Conservation (phyloP, 2,329 filamentous ascomycete genomes). For the Thelonectria blattea region DNA sequence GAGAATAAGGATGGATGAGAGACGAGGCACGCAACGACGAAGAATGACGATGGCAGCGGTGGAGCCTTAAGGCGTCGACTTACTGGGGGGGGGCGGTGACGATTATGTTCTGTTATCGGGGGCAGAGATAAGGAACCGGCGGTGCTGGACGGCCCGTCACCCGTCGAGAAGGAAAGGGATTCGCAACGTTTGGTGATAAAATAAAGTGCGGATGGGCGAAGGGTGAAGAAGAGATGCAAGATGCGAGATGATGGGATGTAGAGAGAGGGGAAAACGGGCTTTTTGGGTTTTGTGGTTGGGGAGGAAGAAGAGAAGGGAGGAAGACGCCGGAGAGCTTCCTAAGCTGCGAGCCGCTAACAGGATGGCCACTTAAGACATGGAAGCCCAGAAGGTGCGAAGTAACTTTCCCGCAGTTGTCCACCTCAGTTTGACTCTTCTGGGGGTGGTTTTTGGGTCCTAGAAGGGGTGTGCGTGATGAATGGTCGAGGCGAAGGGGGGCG, state of each 20-base stretch:
- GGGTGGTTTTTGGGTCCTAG: neutral
- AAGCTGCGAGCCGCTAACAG: neutral
- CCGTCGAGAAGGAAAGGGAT: constrained; percentile 21
- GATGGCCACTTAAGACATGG: neutral
- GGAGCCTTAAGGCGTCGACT: constrained; percentile 32
- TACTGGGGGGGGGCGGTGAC: constrained; percentile 35
- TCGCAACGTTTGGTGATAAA: neutral
- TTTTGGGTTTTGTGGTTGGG: constrained; percentile 9
- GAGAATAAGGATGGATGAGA: constrained; percentile 10
- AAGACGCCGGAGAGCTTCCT: constrained; percentile 10
- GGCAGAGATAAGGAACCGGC: constrained; percentile 35
- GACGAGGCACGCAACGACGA: constrained; percentile 23
- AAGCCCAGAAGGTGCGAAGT: neutral
- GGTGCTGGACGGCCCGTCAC: constrained; percentile 33
- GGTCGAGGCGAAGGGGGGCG: too few relatives aligned
- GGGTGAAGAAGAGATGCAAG: constrained; percentile 11
- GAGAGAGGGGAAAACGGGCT: constrained; percentile 15
- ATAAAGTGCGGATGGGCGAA: constrained; percentile 10
- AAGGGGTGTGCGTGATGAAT: too few relatives aligned
- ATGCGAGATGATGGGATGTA: constrained; percentile 24
- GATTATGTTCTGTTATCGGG: constrained; percentile 35
- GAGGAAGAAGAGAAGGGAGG: constrained; percentile 31
- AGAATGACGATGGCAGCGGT: constrained; percentile 30
- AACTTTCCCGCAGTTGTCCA: too few relatives aligned
- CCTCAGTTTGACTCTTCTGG: neutral